These are phyloP conservation scores for Xylaria sp. DNA, from an alignment of 495 filamentous ascomycete species.

Conservation along the genomic window DNA sequence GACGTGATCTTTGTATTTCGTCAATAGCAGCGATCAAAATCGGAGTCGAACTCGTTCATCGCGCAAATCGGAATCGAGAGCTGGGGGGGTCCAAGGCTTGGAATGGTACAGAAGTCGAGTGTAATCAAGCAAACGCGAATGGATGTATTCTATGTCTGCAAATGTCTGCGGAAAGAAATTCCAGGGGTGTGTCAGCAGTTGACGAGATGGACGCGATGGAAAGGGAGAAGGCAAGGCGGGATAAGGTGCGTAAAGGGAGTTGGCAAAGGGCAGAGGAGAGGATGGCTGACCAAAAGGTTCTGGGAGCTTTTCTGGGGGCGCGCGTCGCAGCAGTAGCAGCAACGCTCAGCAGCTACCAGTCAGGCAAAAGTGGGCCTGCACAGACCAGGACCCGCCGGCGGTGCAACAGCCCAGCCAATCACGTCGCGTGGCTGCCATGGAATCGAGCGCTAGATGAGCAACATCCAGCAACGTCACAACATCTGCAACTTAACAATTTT, in stretches of 20 bases:
- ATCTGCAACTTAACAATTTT: slow-evolving; percentile 37
- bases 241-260: slow-evolving; percentile 11
- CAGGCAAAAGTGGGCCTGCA: slow-evolving; percentile 30
- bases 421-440: slow-evolving; percentile 14
- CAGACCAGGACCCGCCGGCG: slow-evolving; percentile 31
- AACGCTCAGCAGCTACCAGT: slow-evolving; percentile 18
- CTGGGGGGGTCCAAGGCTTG: background rate
- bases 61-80: slow-evolving; percentile 6
- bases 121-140: slow-evolving; percentile 15
- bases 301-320: slow-evolving; percentile 20
- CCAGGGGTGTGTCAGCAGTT: background rate
- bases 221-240: slow-evolving; percentile 4
- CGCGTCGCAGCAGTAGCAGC: slow-evolving; percentile 30
- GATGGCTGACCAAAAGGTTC: slow-evolving; percentile 13
- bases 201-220: background rate
- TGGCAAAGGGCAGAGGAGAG: slow-evolving; percentile 19
- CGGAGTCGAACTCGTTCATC: background rate
- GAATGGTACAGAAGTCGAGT: slow-evolving; percentile 7
- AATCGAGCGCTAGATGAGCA: slow-evolving; percentile 27
- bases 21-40: slow-evolving; percentile 3
- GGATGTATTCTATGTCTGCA: slow-evolving; percentile 19
- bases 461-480: slow-evolving; percentile 38
- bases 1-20: background rate
- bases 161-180: background rate
- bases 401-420: slow-evolving; percentile 34